Percentiles rank a stretch among this genome's conserved stretches.
Evolutionary conservation across 139 green algal genomes (phyloP).

Genomic region (Chlamydomonas sp.): DNA sequence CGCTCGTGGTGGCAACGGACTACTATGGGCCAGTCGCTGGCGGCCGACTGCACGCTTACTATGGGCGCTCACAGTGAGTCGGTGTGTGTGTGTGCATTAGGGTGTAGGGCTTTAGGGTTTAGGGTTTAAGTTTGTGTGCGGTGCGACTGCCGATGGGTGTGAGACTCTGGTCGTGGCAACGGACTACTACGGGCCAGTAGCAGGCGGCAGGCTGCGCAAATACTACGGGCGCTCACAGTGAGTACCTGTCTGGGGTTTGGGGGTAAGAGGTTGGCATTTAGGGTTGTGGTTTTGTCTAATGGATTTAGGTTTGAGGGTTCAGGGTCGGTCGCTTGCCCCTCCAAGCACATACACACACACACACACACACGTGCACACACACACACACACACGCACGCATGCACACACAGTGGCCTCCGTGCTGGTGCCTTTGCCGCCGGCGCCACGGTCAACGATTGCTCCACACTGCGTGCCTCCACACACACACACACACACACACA

Average conservation of each 20-base stretch:
- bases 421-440: not conserved
- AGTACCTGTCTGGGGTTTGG: no score
- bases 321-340: no score
- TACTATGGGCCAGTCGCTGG: slow-evolving; percentile 4
- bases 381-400: no score
- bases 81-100: not conserved
- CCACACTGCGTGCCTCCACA: not conserved
- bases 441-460: not conserved
- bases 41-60: not conserved
- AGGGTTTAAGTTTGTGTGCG: not conserved
- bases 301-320: no score
- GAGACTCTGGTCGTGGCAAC: not conserved
- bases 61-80: not conserved
- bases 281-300: no score
- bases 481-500: no score
- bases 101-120: not conserved
- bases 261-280: no score
- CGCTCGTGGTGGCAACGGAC: not conserved
- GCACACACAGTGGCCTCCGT: not conserved
- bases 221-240: not conserved
- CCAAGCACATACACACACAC: no score
- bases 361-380: no score
- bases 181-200: not conserved
- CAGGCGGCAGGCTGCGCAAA: not conserved
- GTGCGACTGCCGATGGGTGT: not conserved